Base-by-base conservation (phyloP, 2,329 filamentous ascomycete species). In the Onygenales sp. region DNA sequence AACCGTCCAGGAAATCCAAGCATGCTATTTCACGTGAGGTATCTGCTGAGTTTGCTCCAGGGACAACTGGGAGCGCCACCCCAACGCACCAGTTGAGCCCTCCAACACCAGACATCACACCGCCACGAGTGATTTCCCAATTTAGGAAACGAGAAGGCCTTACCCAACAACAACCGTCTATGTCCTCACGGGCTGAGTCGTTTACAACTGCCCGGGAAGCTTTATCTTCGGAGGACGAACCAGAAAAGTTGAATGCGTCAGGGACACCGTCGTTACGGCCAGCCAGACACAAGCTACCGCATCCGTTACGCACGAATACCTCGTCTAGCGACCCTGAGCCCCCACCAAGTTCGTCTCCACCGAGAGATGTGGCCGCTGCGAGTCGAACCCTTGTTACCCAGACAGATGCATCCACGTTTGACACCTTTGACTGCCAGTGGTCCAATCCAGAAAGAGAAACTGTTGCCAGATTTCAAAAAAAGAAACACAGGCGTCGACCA, bases 91-190 rank as follows among this genome's bases (percentile, higher is more conserved):
- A 84, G 58, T 77, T 78, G 62, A 87, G 82, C 61, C 84, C 84
- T 13, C 86, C 85, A 34, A 90, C 86, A 2, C 87, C 86, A 36
- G 86, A 89, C 68, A 79, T 86, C 45, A 90, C 86, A 13, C 87
- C 86, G 51, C 86, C 86, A 37, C 78, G 82, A 21, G 42, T 48
- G 17, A 17, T 53, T 34, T 52, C 55, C 67, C 69, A 54, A 59
- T 63, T 34, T 58, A 62, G 27, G 62, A 66, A n/a, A 59, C 59
- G 4, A 62, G 53, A 66, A 63, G 52, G 60, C 78, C 14, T 65
- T 67, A 14, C 62, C 75, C 44, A 69, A 68, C 57, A 77, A 83
- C 79, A 79, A 56, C 68, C 75, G 8, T 83, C 75, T 2, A 68
- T 77, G 6, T 76, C 74, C 1, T 84, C 81, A n/a, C 78, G 78